phyloP scores from a whole-genome alignment of 2,329 filamentous ascomycete genomes.

The Neopestalotiopsis clavispora region DNA sequence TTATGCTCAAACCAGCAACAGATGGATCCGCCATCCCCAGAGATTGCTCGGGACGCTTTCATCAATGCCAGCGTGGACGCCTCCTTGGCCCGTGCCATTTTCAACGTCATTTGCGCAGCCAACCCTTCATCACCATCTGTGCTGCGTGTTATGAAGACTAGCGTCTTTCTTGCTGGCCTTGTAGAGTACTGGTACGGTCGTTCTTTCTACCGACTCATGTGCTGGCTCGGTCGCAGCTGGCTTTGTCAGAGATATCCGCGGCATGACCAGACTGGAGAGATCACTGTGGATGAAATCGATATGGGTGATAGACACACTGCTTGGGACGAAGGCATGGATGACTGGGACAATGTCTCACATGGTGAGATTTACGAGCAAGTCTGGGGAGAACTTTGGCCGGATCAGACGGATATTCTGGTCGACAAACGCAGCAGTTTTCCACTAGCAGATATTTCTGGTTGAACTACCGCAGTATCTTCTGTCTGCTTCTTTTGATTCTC shows the following conservation, averaged over 20 bases:
- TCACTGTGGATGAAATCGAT: not conserved
- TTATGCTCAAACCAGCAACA: not conserved
- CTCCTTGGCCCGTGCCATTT: not conserved
- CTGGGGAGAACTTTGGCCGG: not conserved
- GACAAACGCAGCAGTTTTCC: not conserved
- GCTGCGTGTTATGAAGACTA: not conserved
- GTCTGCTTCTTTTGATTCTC: too few species aligned
- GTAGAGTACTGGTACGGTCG: not conserved
- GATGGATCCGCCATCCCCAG: not conserved
- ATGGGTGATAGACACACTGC: not conserved
- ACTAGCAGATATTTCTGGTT: too few species aligned
- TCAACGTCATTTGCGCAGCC: not conserved
- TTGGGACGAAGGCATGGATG: not conserved
- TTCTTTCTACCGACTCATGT: not conserved
- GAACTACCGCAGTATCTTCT: too few species aligned
- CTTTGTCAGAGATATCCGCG: not conserved
- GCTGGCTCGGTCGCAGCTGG: not conserved
- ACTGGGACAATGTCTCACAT: not conserved
- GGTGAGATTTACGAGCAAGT: not conserved
- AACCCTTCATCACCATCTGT: not conserved
- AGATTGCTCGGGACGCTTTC: not conserved
- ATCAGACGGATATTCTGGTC: not conserved
- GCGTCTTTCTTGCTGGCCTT: not conserved
- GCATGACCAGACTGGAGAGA: not conserved
- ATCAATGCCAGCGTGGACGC: slow-evolving; percentile 1